Percentiles rank a stretch among this genome's conserved stretches.
These are phyloP conservation scores for Sungouiella blattae DNA, from an alignment of 805 yeast species.

Conservation along the genomic window DNA sequence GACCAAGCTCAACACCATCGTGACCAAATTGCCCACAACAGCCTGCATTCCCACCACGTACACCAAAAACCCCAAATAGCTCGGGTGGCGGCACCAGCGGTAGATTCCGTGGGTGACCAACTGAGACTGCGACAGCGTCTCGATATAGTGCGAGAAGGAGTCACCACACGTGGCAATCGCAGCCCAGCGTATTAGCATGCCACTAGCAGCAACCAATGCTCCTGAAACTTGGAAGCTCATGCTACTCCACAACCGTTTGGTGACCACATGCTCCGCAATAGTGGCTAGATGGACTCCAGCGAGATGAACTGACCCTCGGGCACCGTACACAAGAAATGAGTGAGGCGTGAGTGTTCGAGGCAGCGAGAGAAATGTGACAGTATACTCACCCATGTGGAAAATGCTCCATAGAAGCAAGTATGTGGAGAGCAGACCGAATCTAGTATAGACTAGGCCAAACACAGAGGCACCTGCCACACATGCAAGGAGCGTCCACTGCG, in stretches of 20 bases:
- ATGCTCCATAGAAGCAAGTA: constrained; percentile 19
- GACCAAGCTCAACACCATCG: constrained; percentile 13
- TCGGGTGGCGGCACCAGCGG: constrained; percentile 31
- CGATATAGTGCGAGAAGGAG: constrained; percentile 33
- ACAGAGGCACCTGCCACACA: not conserved
- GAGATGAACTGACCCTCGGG: constrained; percentile 29
- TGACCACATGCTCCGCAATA: constrained; percentile 20
- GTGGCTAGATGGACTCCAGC: constrained; percentile 26
- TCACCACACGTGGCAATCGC: constrained; percentile 34
- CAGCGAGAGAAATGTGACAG: constrained; percentile 23
- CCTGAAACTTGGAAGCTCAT: constrained; percentile 12
- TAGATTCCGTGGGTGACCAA: constrained; percentile 35
- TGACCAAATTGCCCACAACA: constrained; percentile 20
- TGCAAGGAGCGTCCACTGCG: not conserved
- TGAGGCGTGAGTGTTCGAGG: constrained; percentile 19
- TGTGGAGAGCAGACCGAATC: constrained; percentile 5
- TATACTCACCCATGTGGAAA: constrained; percentile 28
- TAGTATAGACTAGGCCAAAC: not conserved
- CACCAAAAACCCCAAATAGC: constrained; percentile 36
- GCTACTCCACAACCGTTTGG: constrained; percentile 3
- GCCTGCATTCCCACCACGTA: constrained; percentile 31
- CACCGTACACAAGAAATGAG: constrained; percentile 35
- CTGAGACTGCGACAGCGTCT: constrained; percentile 13
- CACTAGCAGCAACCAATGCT: constrained; percentile 14
- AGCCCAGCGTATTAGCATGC: constrained; percentile 23